These are phyloP conservation scores for Cladosporium sp. DNA, from an alignment of 2,329 filamentous ascomycete genomes.

Conservation along the genomic window DNA sequence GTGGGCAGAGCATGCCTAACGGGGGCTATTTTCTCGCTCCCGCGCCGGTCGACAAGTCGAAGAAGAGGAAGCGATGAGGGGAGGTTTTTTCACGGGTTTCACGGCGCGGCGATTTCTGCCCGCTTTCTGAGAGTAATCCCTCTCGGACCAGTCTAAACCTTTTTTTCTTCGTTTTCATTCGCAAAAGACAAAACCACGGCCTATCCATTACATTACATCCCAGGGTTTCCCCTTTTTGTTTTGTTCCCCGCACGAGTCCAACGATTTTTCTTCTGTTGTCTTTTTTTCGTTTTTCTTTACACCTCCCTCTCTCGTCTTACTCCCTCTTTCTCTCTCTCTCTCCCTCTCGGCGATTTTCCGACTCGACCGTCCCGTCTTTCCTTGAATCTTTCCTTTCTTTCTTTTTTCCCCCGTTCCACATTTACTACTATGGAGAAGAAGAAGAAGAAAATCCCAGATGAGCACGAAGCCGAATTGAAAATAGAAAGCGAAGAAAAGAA, in stretches of 20 bases:
- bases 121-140: no score
- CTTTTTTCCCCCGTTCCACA: neutral
- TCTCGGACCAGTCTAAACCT: no score
- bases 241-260: neutral
- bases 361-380: no score
- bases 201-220: no score
- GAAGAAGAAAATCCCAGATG: neutral
- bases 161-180: no score
- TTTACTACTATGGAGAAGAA: neutral
- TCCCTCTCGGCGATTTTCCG: neutral
- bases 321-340: neutral
- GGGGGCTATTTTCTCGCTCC: slow-evolving; percentile 31
- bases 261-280: slow-evolving; percentile 1
- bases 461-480: no score
- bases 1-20: slow-evolving; percentile 22
- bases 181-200: no score
- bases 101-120: no score
- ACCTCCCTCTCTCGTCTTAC: neutral
- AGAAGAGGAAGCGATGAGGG: slow-evolving; percentile 57
- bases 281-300: neutral
- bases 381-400: neutral
- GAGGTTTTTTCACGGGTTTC: neutral
- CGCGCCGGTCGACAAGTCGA: slow-evolving; percentile 52
- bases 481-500: neutral
- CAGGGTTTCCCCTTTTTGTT: no score